Conservation (phyloP, 345 rosid genomes). For the Rhodamnia rubescens region DNA sequence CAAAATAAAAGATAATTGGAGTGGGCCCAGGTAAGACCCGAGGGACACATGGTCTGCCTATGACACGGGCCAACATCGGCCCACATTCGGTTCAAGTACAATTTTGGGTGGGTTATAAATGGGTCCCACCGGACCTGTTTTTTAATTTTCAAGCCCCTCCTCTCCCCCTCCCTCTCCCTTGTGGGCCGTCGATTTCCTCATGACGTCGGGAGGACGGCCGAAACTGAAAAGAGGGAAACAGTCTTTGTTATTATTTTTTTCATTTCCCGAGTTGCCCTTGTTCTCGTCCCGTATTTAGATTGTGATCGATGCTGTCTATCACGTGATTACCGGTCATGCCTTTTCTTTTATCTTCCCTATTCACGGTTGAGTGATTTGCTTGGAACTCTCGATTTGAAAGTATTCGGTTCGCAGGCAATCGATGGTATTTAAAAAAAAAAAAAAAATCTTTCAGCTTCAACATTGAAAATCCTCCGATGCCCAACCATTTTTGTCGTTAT, state of each 20-base stretch:
- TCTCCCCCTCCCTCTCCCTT: background rate
- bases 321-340: fast-evolving
- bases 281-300: background rate
- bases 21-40: background rate
- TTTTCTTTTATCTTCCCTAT: background rate
- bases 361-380: background rate
- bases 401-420: background rate
- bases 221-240: background rate
- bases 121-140: background rate
- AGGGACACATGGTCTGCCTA: background rate
- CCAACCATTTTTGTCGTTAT: background rate
- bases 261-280: background rate
- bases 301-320: background rate
- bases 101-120: background rate
- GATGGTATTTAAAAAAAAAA: background rate
- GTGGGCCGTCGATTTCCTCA: background rate
- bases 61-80: background rate
- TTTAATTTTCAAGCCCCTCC: background rate
- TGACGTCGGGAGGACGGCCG: background rate
- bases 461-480: background rate
- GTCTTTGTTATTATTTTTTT: background rate
- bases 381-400: background rate
- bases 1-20: background rate
- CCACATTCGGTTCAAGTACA: background rate
- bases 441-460: background rate